Percentiles rank a stretch among this genome's conserved stretches.
Conservation (phyloP, 257 asterid genomes). For the Lavandula angustifolia region DNA sequence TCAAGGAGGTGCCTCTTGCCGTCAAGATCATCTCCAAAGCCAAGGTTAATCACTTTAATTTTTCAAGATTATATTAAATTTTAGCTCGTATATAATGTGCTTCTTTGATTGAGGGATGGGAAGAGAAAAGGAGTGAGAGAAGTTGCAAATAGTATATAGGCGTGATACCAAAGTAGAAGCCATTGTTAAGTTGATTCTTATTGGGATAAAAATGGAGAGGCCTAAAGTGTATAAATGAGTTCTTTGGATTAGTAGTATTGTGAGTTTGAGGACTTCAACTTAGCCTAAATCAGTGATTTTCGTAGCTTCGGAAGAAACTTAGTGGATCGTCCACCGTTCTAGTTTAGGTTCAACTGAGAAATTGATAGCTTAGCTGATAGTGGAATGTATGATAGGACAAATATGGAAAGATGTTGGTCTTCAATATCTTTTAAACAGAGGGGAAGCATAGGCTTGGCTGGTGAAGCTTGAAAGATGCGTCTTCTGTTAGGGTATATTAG, state of each 20-base stretch:
- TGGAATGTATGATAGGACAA: slow-evolving; percentile 2
- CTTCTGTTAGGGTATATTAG: not conserved
- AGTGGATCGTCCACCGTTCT: not conserved
- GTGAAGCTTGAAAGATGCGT: slow-evolving; percentile 12
- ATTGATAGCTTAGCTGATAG: slow-evolving; percentile 16
- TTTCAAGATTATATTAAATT: not conserved
- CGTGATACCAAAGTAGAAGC: not conserved
- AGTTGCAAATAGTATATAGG: not conserved
- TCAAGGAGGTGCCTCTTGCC: slow-evolving; percentile 81
- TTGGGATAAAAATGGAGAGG: slow-evolving; percentile 6
- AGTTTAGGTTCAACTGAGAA: slow-evolving; percentile 1
- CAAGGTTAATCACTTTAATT: slow-evolving; percentile 50
- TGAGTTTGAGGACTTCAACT: not conserved
- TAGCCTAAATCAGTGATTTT: not conserved
- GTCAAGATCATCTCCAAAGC: slow-evolving; percentile 92
- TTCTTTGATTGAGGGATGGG: not conserved
- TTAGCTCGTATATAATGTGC: slow-evolving; percentile 1
- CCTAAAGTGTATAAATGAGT: not conserved
- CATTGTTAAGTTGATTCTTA: not conserved
- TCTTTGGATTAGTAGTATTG: not conserved
- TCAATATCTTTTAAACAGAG: not conserved
- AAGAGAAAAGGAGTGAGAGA: too few species aligned
- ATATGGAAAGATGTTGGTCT: slow-evolving; percentile 15
- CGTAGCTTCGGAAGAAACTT: not conserved
- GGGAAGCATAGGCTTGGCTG: slow-evolving; percentile 9